Conservation (phyloP, 208 protist genomes). For the Acanthamoeba castellanii region DNA sequence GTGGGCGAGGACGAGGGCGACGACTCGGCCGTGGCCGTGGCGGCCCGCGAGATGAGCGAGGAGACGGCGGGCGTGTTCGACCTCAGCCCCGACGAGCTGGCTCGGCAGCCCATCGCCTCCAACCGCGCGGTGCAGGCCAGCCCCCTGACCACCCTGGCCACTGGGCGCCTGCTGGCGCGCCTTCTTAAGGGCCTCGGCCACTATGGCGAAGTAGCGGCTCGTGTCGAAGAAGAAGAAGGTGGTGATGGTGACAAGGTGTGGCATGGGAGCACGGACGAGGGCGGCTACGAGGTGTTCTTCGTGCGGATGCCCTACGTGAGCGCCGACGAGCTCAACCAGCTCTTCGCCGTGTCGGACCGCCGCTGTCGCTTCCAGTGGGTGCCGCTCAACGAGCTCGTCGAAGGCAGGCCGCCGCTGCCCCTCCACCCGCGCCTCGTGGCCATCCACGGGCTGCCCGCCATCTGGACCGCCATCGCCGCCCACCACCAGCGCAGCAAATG, state of each 20-base stretch:
- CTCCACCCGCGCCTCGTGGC: slow-evolving; percentile 3
- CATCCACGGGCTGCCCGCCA: neutral
- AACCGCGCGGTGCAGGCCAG: slow-evolving; percentile 3
- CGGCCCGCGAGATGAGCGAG: slow-evolving; percentile 30
- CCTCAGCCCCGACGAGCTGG: neutral
- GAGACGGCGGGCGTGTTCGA: slow-evolving; percentile 25
- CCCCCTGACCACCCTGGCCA: neutral
- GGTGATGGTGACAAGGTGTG: neutral
- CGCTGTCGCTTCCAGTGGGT: slow-evolving; percentile 1
- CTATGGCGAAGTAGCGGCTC: neutral
- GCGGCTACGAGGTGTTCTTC: slow-evolving; percentile 30
- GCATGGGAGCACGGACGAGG: neutral
- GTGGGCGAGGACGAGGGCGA: neutral
- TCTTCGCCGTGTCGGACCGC: neutral
- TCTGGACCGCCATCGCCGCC: neutral
- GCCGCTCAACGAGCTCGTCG: neutral
- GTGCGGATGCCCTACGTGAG: slow-evolving; percentile 12
- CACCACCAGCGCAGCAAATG: neutral
- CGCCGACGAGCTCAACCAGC: neutral
- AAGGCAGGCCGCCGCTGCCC: neutral
- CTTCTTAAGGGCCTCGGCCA: neutral
- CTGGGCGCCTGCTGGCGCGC: neutral
- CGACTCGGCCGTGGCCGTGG: neutral
- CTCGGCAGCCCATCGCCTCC: neutral
- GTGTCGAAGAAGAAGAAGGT: neutral